Evolutionary conservation across 1,284 basidiomycete species (phyloP).

Genomic region (Ceratobasidium sp.): DNA sequence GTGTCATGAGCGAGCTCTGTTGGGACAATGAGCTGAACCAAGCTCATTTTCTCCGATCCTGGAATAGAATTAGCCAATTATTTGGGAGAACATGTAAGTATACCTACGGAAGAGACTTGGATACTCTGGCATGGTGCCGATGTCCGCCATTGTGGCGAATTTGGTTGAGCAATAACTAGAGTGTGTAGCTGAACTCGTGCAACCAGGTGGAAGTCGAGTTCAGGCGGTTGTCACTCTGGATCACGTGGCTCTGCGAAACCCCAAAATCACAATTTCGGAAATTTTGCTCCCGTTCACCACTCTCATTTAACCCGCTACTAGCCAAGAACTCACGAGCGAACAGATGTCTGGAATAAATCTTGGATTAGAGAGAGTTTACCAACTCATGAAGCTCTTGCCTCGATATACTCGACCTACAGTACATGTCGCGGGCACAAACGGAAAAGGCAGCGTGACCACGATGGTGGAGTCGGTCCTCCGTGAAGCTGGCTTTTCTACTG

Average conservation of each 20-base stretch:
- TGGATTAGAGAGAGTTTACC: slow-evolving; percentile 76
- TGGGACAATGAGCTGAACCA: slow-evolving; percentile 98
- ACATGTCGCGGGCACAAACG: slow-evolving; percentile 97
- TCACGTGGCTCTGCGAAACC: slow-evolving; percentile 21
- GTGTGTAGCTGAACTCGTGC: not conserved
- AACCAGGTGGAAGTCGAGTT: slow-evolving; percentile 27
- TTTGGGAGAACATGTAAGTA: not conserved
- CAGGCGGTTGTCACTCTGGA: not conserved
- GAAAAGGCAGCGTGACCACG: slow-evolving; percentile 93
- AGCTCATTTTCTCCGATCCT: slow-evolving; percentile 97
- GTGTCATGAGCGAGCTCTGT: slow-evolving; percentile 98
- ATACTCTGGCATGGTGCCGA: slow-evolving; percentile 64
- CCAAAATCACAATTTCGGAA: not conserved
- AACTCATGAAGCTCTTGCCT: slow-evolving; percentile 71
- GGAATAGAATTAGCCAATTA: slow-evolving; percentile 32
- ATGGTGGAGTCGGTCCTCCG: slow-evolving; percentile 82
- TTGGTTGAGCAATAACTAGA: slow-evolving; percentile 2
- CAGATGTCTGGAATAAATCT: slow-evolving; percentile 71
- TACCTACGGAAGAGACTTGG: slow-evolving; percentile 86
- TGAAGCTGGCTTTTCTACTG: slow-evolving; percentile 71
- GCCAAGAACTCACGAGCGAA: slow-evolving; percentile 4
- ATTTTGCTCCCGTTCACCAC: not conserved
- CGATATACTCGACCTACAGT: slow-evolving; percentile 83
- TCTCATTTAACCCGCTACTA: not conserved
- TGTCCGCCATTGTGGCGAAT: slow-evolving; percentile 39